Evolutionary conservation across 2,329 filamentous ascomycete species (phyloP), one percentile per base, ranked within the genome.

Genomic region (Trichoderma arundinaceum): DNA sequence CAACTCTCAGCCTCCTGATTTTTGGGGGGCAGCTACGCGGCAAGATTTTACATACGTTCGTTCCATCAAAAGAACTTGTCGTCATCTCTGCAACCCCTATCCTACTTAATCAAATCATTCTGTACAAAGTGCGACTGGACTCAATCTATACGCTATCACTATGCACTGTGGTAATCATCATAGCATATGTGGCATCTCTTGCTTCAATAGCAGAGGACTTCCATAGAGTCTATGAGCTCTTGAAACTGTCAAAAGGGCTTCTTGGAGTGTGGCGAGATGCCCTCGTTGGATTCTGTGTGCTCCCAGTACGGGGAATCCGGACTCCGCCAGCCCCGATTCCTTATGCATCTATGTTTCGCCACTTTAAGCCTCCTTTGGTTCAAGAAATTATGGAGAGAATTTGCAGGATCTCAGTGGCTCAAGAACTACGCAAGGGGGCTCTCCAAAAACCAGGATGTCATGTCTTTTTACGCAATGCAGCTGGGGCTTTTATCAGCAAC

Each of bases 91-190:
- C 39, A 17, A 43, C 64, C 7, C 51, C 58, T 5, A 19, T 57
- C 4, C 33, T 64, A 17, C 32, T 66, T 13, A 49, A 48, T 6
- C 49, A 63, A 38, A 38, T 52, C 9, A 32, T 33, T 8, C 48
- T 66, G 19, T 19, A 57, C 9, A 48, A 51, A 22, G 22, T 66
- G 13, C 58, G 35, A 12, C 57, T 56, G 1, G 59, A 46, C 38
- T 66, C 64, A 5, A 2, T 33, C 8, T 66, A 62, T n/a, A 33
- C 32, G 19, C 12, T 56, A 4, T 12, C 19, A 3, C 43, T 64
- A n/a, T 66, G 57, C 17, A 56, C 59, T 4, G 8, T 4, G 8
- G 52, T 41, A 35, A 43, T 66, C 17, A 12, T 64, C 15, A 38
- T 66, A 22, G 33, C 59, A 28, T 64, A 46, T 13, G 32, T 17